phyloP scores from a whole-genome alignment of 2,329 filamentous ascomycete genomes.

The Pseudogymnoascus sp. region DNA sequence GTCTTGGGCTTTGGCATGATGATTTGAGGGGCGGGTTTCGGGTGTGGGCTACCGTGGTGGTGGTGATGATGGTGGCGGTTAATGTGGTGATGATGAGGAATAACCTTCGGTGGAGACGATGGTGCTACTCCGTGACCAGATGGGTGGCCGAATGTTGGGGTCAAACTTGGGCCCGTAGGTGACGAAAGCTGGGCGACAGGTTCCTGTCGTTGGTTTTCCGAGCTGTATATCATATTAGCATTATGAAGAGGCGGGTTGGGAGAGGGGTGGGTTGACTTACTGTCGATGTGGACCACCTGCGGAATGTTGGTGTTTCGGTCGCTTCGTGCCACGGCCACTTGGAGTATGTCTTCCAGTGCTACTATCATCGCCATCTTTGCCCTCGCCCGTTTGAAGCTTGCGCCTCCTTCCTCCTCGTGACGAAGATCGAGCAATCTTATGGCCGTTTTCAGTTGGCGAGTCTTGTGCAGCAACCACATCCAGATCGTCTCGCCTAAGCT shows the following conservation, averaged over 20 bases:
- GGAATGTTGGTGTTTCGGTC: constrained; percentile 50
- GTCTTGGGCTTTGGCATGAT: constrained; percentile 55
- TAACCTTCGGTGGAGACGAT: constrained; percentile 32
- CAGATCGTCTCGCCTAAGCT: constrained; percentile 45
- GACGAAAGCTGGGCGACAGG: constrained; percentile 39
- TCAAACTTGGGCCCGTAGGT: constrained; percentile 34
- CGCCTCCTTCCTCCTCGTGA: constrained; percentile 51
- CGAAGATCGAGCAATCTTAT: constrained; percentile 34
- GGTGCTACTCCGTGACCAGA: constrained; percentile 40
- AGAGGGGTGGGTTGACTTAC: constrained; percentile 37
- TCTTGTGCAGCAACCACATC: constrained; percentile 39
- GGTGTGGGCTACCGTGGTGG: constrained; percentile 24
- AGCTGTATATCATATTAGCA: constrained; percentile 29
- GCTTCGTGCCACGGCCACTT: constrained; percentile 49
- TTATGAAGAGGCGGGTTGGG: background rate
- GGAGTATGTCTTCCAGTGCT: constrained; percentile 55
- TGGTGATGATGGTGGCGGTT: constrained; percentile 36
- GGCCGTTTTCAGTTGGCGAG: constrained; percentile 28
- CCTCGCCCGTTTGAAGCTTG: constrained; percentile 70
- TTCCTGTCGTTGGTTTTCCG: constrained; percentile 52
- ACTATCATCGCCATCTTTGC: constrained; percentile 59
- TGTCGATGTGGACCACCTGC: constrained; percentile 56
- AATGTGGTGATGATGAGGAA: constrained; percentile 25
- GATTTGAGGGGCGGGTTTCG: constrained; percentile 20
- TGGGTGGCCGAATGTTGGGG: constrained; percentile 40